Percentiles rank a stretch among this genome's conserved stretches.
Conservation (phyloP, 2,329 filamentous ascomycete species). For the Pseudogymnoascus sp. region DNA sequence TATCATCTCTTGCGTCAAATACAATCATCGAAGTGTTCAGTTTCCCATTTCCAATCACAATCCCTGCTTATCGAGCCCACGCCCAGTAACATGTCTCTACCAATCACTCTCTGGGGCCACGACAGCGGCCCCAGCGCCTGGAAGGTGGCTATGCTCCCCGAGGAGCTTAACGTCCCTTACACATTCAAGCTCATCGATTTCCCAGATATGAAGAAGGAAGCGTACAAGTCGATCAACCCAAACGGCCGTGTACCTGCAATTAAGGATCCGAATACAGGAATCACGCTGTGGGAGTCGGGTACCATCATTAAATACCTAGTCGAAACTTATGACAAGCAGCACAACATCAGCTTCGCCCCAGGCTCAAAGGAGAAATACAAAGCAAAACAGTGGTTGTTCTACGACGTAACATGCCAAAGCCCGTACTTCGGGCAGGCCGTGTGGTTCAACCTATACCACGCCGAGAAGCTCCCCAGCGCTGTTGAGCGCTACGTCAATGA, state of each 20-base stretch:
- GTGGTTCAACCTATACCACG: slow-evolving; percentile 27
- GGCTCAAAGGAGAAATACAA: slow-evolving; percentile 12
- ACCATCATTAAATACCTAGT: slow-evolving; percentile 32
- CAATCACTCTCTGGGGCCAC: slow-evolving; percentile 14
- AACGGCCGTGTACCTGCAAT: slow-evolving; percentile 26
- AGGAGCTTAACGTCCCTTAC: slow-evolving; percentile 34
- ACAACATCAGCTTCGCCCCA: background rate
- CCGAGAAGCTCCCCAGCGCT: slow-evolving; percentile 34
- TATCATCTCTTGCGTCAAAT: too few relatives aligned
- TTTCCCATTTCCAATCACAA: background rate
- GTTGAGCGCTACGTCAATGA: slow-evolving; percentile 37
- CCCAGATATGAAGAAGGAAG: slow-evolving; percentile 31
- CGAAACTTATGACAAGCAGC: slow-evolving; percentile 32
- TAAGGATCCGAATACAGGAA: slow-evolving; percentile 33
- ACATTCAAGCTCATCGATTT: slow-evolving; percentile 30
- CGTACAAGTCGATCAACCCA: slow-evolving; percentile 28
- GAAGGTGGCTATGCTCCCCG: slow-evolving; percentile 35
- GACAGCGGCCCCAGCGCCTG: slow-evolving; percentile 15
- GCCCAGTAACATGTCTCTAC: background rate
- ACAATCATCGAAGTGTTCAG: background rate
- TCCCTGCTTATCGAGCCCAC: background rate
- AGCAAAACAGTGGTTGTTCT: slow-evolving; percentile 30
- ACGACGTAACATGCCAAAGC: slow-evolving; percentile 29
- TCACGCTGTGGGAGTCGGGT: slow-evolving; percentile 36
- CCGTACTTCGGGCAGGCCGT: slow-evolving; percentile 31